Conservation (phyloP, 1,284 basidiomycete genomes). For the Sphagnurus paluster region DNA sequence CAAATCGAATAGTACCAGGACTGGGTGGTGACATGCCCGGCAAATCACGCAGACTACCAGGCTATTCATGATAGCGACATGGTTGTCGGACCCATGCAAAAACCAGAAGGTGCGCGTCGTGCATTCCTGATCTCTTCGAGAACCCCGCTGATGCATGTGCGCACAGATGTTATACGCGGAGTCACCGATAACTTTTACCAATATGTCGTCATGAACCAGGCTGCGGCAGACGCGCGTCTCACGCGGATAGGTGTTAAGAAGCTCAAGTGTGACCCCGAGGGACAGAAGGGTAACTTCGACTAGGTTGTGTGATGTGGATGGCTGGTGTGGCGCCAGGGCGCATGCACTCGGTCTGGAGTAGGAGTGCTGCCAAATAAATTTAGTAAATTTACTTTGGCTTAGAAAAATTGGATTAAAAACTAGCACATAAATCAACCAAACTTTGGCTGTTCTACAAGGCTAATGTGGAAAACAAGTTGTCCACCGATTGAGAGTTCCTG, state of each 20-base stretch:
- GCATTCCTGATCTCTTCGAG: not conserved
- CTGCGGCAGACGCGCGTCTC: not conserved
- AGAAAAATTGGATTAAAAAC: no score
- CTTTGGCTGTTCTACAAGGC: no score
- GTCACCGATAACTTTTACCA: not conserved
- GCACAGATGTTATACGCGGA: not conserved
- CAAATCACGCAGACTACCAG: not conserved
- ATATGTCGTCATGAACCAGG: constrained; percentile 2
- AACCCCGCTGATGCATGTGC: not conserved
- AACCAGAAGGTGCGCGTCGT: not conserved
- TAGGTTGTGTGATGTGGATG: no score
- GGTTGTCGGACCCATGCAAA: not conserved
- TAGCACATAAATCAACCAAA: no score
- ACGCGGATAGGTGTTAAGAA: not conserved
- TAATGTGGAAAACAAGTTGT: no score
- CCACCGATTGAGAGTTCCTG: no score
- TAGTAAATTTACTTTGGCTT: no score
- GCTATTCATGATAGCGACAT: not conserved
- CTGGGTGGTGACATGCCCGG: not conserved
- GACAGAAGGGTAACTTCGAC: not conserved
- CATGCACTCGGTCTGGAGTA: no score
- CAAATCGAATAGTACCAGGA: not conserved
- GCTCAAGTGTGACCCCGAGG: not conserved
- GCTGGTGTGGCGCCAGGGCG: not conserved
- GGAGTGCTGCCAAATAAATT: no score